Evolutionary conservation across 148 eudicot species (phyloP), one percentile per base, ranked within the genome.

Genomic region (Selenicereus undatus): DNA sequence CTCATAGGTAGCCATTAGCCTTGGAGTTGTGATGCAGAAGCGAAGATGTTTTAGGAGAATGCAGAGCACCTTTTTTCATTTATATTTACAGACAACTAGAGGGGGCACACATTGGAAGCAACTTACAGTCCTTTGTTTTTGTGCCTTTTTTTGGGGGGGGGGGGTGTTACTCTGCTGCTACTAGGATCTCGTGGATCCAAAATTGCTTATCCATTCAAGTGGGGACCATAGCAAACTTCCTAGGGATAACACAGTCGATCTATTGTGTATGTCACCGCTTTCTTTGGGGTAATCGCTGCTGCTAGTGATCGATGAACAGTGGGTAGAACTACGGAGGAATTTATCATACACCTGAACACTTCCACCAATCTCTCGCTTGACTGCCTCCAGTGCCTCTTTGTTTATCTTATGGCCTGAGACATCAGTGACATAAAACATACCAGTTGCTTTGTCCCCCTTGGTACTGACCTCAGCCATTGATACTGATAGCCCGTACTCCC

Each of bases 381-480:
- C 79, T 48, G 78, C 81, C 56, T 88, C 93, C 60, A 91, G 71
- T 60, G 82, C 84, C 75, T 84, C 85, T 26, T 18, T 70, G 79
- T 79, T 78, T 48, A 89, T 87, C 26, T 84, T 70, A 8, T 84
- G 81, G 18, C 92, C 91, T 1, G 91, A 88, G 24, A 81, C 80
- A 70, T 90, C 93, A 5, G 83, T 90, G 6, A 93, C 88, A 51
- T 91, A 89, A 85, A 93, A 93, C 8, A 92, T 88, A 39, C 97
- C 97, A 7, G 81, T 78, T 9, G 95, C 93, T 77, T 77, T 87
- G 36, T 86, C 90, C 8, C 89, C 91, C n/a, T 81, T 81, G 14
- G 80, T 86, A 30, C 94, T 89, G 4, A 95, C 81, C 85, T 95
- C 96, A 18, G 94, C 94, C 87, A 93, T 86, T 48, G 90, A 78